phyloP scores from a whole-genome alignment of 192 early-diverging fungal species.

The Coemansia sp. region DNA sequence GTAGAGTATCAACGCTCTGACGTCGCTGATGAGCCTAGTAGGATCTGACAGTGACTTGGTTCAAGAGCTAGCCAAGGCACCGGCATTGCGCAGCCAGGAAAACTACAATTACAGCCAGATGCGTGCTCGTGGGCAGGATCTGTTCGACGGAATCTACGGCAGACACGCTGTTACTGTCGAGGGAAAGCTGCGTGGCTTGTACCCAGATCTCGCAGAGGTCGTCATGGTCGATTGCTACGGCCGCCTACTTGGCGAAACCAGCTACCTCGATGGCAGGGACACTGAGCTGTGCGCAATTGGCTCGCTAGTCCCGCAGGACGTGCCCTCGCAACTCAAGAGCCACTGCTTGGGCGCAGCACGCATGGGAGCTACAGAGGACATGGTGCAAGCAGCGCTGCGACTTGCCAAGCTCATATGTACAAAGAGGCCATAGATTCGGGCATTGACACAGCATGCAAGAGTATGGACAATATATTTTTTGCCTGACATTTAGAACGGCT shows the following conservation, averaged over 20 bases:
- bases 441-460: neutral
- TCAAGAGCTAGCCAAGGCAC: slow-evolving; percentile 1
- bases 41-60: slow-evolving; percentile 4
- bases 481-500: neutral
- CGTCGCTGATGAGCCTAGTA: slow-evolving; percentile 12
- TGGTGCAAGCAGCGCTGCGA: slow-evolving; percentile 32
- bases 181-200: slow-evolving; percentile 14
- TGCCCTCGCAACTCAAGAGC: slow-evolving; percentile 43
- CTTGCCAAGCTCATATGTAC: slow-evolving; percentile 30
- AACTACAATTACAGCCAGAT: slow-evolving; percentile 20
- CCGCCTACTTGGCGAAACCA: slow-evolving; percentile 23
- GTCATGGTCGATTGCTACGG: slow-evolving; percentile 36
- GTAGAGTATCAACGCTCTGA: slow-evolving; percentile 29
- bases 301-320: slow-evolving; percentile 33
- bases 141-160: slow-evolving; percentile 30
- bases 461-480: neutral
- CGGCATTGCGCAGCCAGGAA: neutral
- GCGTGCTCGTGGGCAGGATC: slow-evolving; percentile 16
- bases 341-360: slow-evolving; percentile 36
- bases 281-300: slow-evolving; percentile 39
- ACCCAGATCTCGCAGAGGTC: slow-evolving; percentile 37
- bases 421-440: neutral
- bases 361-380: slow-evolving; percentile 30
- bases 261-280: slow-evolving; percentile 21
- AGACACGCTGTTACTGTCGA: slow-evolving; percentile 16